Conservation (phyloP, 176 grass and related monocot genomes). For the Tillandsia fasciculata region DNA sequence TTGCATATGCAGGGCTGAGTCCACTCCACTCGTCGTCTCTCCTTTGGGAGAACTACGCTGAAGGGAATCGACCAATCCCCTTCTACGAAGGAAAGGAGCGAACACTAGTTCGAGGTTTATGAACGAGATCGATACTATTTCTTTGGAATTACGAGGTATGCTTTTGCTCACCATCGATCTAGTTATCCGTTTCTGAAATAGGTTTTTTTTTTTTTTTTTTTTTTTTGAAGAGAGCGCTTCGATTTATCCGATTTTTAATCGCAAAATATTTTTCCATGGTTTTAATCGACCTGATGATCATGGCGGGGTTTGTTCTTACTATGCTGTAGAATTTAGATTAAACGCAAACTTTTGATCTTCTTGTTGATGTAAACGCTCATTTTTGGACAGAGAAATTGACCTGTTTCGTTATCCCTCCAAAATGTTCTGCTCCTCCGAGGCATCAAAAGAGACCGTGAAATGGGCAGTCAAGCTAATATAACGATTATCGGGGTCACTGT, state of each 20-base stretch:
- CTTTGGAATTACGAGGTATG: too few species aligned
- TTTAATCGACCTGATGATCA: background rate
- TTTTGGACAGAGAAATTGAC: background rate
- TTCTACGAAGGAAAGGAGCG: background rate
- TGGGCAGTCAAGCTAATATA: conserved; percentile 23
- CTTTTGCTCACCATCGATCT: too few species aligned
- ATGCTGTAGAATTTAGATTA: background rate
- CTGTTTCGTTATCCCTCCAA: background rate
- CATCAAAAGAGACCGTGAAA: conserved; percentile 19
- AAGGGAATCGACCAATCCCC: background rate
- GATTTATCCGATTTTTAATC: background rate
- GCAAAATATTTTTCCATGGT: too few species aligned
- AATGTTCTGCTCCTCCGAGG: conserved; percentile 13
- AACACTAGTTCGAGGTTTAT: too few species aligned
- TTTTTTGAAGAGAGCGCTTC: background rate
- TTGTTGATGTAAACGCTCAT: background rate
- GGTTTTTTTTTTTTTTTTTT: background rate
- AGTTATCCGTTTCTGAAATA: too few species aligned
- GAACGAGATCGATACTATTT: too few species aligned
- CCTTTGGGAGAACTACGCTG: background rate
- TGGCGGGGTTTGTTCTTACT: background rate
- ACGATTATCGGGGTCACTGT: conserved; percentile 38
- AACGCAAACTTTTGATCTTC: background rate
- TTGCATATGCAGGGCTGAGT: background rate
- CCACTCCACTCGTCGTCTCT: background rate